Evolutionary conservation across 352 stramenopile species (phyloP), one percentile per base, ranked within the genome.

Genomic region (Blastocystis sp.): DNA sequence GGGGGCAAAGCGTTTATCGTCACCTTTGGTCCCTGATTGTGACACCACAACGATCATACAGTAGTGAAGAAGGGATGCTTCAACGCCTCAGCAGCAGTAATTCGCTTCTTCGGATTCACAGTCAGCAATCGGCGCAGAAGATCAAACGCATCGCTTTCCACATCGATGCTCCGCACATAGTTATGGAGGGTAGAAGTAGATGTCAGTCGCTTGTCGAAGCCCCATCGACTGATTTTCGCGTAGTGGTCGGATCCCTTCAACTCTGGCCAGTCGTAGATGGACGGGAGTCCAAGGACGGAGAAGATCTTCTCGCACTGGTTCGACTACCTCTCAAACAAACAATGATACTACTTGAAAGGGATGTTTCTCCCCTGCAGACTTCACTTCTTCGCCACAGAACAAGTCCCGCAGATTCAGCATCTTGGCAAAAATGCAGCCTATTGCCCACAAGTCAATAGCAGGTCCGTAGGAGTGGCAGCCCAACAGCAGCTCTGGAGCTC

Each of bases 371-470:
- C 93, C 93, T 20, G 43, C 8, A 18, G 59, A 88, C 56, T 96
- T 93, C 41, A 95, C 94, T 79, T 96, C 94, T 24, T 96, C 95
- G 4, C 94, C 94, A 56, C 93, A 94, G 82, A 96, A 96, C 20
- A 96, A 90, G 73, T 96, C 94, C 93, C 39, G 37, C 7, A 81
- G 16, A 87, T 96, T 96, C 37, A 96, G 93, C 62, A 96, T 91
- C 91, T 91, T 87, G 37, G 93, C 96, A 53, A 98, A 96, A 91
- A 98, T 98, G 88, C 96, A 98, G 18, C 96, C 96, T 0, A 96
- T 94, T 7, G 95, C 95, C 96, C 96, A 98, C 90, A 98, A 94
- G 90, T 98, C 96, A n/a, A 98, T 95, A 9, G 95, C 92, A 62
- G 95, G 95, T 20, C 94, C 97, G 91, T 98, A 98, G 81, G 96